Evolutionary conservation across 768 basidiomycete species (phyloP), one percentile per base, ranked within the genome.

Genomic region (Hydnomerulius pinastri): DNA sequence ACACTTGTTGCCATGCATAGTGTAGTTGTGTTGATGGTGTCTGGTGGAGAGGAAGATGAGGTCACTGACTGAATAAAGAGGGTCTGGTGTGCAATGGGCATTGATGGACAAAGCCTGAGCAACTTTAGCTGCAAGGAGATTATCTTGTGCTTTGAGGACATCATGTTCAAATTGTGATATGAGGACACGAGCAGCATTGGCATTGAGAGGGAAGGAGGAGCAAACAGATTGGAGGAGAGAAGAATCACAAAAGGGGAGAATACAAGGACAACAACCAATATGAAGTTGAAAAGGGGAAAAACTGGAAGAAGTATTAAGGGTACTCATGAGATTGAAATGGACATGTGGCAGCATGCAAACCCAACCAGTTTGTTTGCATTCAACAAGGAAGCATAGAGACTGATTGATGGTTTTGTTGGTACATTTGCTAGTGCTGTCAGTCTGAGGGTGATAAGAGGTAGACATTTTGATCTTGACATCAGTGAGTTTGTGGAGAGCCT

Each of bases 131-230:
- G 42, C 50, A 0, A 71, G 45, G 0, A 77, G 57, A 28, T 58
- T 62, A 45, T 75, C 72, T 45, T 71, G 70, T 0, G 74, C 73
- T 15, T 59, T 44, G n/a, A n/a, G n/a, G n/a, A n/a, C n/a, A n/a
- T n/a, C n/a, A n/a, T n/a, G n/a, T n/a, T n/a, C n/a, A n/a, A n/a
- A n/a, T n/a, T n/a, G n/a, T n/a, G n/a, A n/a, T n/a, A n/a, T n/a
- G n/a, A n/a, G n/a, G n/a, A n/a, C n/a, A n/a, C n/a, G n/a, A 0
- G 62, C 20, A 0, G 66, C 46, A 46, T 65, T 54, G 11, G 21
- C 1, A 4, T 66, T 49, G 17, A 62, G 39, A 8, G 42, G 33
- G 24, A 35, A 4, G n/a, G 46, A 15, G 20, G 54, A 25, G 33
- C 33, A 13, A 4, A 12, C 4, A 12, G 4, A 17, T 4, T 4